A percentile compares a stretch with the other conserved stretches of the same genome.
phyloP scores from a whole-genome alignment of 306 rosid genomes.

The Aeschynomene evenia region DNA sequence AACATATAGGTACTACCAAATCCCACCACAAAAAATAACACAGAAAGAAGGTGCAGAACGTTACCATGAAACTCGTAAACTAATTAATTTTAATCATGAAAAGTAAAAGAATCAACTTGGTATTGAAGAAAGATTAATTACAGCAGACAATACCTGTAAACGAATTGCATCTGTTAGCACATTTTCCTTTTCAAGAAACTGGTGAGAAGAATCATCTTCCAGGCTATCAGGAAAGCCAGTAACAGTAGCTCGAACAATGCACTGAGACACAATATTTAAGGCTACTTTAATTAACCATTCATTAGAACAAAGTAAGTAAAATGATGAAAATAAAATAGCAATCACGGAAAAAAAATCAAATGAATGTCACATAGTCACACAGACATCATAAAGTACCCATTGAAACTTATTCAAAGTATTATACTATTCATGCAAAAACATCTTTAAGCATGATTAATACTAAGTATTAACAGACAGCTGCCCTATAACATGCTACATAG shows the following conservation, averaged over 20 bases:
- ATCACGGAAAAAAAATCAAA: neutral
- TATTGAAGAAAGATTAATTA: neutral
- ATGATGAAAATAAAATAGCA: constrained; percentile 13
- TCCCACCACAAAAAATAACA: constrained; percentile 10
- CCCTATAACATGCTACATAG: neutral
- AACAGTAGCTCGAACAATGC: constrained; percentile 78
- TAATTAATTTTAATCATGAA: neutral
- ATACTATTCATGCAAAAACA: neutral
- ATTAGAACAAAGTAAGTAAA: constrained; percentile 28
- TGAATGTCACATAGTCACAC: neutral
- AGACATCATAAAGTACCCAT: constrained; percentile 5
- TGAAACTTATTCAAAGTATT: constrained; percentile 2
- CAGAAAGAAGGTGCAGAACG: constrained; percentile 14
- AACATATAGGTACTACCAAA: constrained; percentile 4
- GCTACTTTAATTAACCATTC: constrained; percentile 21
- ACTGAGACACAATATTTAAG: constrained; percentile 52
- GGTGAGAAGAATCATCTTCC: constrained; percentile 38
- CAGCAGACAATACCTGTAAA: constrained; percentile 62
- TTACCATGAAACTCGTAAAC: neutral
- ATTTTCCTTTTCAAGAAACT: constrained; percentile 43
- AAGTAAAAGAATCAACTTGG: constrained; percentile 5
- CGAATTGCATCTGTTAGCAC: constrained; percentile 74
- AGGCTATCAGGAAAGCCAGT: constrained; percentile 46
- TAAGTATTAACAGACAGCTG: constrained; percentile 8
- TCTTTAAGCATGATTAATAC: constrained; percentile 7